phyloP scores from a whole-genome alignment of 1,284 basidiomycete species.

The Naganishia sp. region DNA sequence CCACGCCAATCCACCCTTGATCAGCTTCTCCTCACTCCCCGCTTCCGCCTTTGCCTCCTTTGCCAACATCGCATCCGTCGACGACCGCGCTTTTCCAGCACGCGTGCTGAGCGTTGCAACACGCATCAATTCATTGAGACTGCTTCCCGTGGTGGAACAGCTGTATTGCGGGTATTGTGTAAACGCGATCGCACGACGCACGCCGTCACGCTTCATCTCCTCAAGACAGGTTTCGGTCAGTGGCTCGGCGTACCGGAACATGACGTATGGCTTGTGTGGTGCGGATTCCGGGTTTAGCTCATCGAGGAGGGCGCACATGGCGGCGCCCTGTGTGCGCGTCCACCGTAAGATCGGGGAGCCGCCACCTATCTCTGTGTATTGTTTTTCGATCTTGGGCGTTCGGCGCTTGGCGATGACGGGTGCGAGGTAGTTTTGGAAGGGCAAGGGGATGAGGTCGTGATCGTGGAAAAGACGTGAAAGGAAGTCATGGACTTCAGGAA shows the following conservation, averaged over 20 bases:
- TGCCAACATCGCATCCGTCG: slow-evolving; percentile 75
- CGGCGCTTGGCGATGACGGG: slow-evolving; percentile 86
- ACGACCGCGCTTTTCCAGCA: slow-evolving; percentile 62
- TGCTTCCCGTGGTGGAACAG: slow-evolving; percentile 96
- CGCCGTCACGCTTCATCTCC: slow-evolving; percentile 87
- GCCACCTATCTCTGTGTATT: slow-evolving; percentile 93
- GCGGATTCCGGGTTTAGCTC: slow-evolving; percentile 89
- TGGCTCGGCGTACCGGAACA: slow-evolving; percentile 89
- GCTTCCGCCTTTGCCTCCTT: slow-evolving; percentile 78
- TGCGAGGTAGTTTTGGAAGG: slow-evolving; percentile 83
- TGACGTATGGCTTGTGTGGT: slow-evolving; percentile 93
- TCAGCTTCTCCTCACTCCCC: slow-evolving; percentile 59
- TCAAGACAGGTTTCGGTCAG: slow-evolving; percentile 79
- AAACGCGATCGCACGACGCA: slow-evolving; percentile 90
- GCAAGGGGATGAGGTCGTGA: slow-evolving; percentile 92
- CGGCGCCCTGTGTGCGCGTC: slow-evolving; percentile 83
- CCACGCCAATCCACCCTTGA: slow-evolving; percentile 58
- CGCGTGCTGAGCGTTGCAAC: slow-evolving; percentile 58
- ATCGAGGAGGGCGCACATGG: slow-evolving; percentile 87
- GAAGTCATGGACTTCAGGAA: slow-evolving; percentile 83
- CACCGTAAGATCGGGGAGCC: slow-evolving; percentile 96
- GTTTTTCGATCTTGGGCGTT: slow-evolving; percentile 91
- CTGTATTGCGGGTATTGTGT: slow-evolving; percentile 99
- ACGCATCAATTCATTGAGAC: slow-evolving; percentile 85
- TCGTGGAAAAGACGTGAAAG: slow-evolving; percentile 92